Conservation (phyloP, 345 rosid genomes). For the Raphanus sativus region DNA sequence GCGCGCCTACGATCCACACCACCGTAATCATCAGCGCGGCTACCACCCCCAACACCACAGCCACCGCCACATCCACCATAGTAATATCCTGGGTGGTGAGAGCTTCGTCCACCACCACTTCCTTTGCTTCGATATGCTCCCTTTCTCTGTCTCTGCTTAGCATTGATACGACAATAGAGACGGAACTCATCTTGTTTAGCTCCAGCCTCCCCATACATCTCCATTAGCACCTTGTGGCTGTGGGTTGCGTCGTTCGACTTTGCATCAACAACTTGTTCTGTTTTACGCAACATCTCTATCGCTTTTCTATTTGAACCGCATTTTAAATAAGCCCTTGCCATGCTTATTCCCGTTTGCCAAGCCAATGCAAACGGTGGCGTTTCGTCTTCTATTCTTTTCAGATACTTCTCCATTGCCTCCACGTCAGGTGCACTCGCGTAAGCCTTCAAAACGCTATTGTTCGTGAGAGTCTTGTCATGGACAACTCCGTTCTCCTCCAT, state of each 20-base stretch:
- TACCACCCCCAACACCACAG: background rate
- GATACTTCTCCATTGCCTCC: conserved; percentile 7
- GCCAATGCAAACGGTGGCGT: background rate
- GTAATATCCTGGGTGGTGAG: background rate
- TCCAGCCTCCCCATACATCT: background rate
- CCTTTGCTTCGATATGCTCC: background rate
- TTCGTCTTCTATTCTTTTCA: background rate
- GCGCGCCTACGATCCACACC: background rate
- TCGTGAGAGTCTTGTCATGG: conserved; percentile 6
- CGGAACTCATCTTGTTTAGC: background rate
- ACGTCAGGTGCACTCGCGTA: background rate
- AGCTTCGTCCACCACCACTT: background rate
- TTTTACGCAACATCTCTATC: conserved; percentile 9
- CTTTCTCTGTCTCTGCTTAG: background rate
- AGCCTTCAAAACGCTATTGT: conserved; percentile 16
- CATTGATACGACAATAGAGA: background rate
- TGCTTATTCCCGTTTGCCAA: conserved; percentile 13
- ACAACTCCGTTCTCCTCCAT: conserved; percentile 4
- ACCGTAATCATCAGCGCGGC: background rate
- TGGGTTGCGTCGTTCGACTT: background rate
- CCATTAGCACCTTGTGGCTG: conserved; percentile 4
- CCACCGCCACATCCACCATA: background rate
- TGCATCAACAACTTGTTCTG: background rate
- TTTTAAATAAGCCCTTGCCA: conserved; percentile 6
- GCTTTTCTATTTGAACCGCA: background rate